Base-by-base conservation (phyloP, 768 basidiomycete species). In the Termitomyces sp. region DNA sequence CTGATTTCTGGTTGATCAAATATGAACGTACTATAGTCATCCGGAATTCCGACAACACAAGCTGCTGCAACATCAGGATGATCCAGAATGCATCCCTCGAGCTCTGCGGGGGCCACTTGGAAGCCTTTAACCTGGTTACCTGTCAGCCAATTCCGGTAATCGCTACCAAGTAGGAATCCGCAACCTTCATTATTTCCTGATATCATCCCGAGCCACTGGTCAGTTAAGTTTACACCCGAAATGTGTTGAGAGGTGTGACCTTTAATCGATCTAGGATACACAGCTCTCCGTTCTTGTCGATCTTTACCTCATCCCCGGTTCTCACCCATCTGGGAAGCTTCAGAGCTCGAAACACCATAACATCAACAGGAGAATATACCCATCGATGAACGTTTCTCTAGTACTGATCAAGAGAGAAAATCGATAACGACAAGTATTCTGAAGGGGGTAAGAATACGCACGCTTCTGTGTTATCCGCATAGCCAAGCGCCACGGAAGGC, bases 31-130 rank as follows among this genome's bases (percentile, higher is more conserved):
- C 81, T 83, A 56, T 81, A 89, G 7, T 88, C 86, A 61, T 90
- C 83, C 7, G 80, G 81, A 31, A 85, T 62, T 0, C 84, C 81
- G 16, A 89, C 80, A 2, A 89, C 86, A 58, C 87, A 87, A 2
- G 74, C 74, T 40, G 85, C 80, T 4, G 74, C 72, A 22, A 88
- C 79, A 59, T 85, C 85, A 0, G 76, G 68, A 58, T 88, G 83
- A 41, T 73, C 76, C 23, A 86, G 65, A n/a, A 86, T 62, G 55
- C 84, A 84, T 18, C 80, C 87, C 61, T 88, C 87, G 9, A 88
- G 72, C 58, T 88, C 86, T 3, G 88, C 86, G 2, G 87, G 88
- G 1, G 88, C 85, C 1, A 89, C 87, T 63, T 89, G 87, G 64
- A 85, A 86, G 2, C 88, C 88, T 62, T 70, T 77, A 40, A 85